Percentiles rank a stretch among this genome's conserved stretches.
Evolutionary conservation across 371 early-diverging fungal genomes (phyloP).

Genomic region (Saksenaea vasiformis): DNA sequence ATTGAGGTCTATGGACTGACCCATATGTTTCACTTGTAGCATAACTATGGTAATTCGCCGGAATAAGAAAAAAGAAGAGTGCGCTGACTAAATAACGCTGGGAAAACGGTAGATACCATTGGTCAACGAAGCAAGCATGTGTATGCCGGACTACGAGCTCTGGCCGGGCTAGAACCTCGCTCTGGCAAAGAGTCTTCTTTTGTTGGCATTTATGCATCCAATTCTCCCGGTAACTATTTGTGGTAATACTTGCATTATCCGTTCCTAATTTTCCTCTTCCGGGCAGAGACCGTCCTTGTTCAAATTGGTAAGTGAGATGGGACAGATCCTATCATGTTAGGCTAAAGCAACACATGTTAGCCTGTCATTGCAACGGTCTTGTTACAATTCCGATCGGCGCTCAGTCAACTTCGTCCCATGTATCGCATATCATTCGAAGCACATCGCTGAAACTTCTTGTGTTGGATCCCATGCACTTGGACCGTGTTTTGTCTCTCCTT

Average conservation of each 20-base stretch:
- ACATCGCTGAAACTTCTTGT: slow-evolving; percentile 34
- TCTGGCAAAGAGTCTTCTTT: slow-evolving; percentile 45
- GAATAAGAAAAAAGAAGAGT: neutral
- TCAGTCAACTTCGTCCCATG: slow-evolving; percentile 28
- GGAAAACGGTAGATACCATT: slow-evolving; percentile 20
- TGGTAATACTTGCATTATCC: slow-evolving; percentile 8
- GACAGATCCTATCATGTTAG: slow-evolving; percentile 5
- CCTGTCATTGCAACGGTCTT: slow-evolving; percentile 38
- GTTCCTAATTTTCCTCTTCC: neutral
- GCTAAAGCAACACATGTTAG: slow-evolving; percentile 18
- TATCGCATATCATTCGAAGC: slow-evolving; percentile 29
- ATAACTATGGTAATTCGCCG: slow-evolving; percentile 1
- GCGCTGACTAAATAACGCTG: neutral
- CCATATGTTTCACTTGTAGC: neutral
- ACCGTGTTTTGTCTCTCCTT: slow-evolving; percentile 21
- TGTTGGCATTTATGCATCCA: slow-evolving; percentile 53
- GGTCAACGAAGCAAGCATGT: slow-evolving; percentile 18
- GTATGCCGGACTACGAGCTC: slow-evolving; percentile 28
- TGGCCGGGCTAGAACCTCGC: slow-evolving; percentile 42
- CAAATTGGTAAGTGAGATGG: slow-evolving; percentile 39
- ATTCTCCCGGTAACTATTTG: slow-evolving; percentile 45
- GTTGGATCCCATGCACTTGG: slow-evolving; percentile 20
- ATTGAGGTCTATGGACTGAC: neutral
- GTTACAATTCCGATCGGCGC: slow-evolving; percentile 49
- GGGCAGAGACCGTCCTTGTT: slow-evolving; percentile 33